A percentile compares a stretch with the other conserved stretches of the same genome.
Conservation (phyloP, 306 rosid genomes). For the Trichosanthes cucumerina region DNA sequence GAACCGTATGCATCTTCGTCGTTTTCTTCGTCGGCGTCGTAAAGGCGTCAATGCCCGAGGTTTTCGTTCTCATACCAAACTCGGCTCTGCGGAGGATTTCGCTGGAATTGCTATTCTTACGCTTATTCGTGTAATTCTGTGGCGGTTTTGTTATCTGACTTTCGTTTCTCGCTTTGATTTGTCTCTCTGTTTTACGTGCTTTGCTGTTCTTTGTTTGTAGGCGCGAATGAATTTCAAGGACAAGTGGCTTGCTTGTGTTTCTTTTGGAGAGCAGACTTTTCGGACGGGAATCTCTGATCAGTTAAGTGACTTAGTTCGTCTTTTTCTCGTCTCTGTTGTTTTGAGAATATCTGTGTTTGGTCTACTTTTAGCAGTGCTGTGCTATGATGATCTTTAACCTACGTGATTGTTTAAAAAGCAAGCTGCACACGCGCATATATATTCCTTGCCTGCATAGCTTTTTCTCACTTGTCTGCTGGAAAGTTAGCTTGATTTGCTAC, state of each 20-base stretch:
- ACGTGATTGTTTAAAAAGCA: neutral
- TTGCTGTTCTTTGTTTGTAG: slow-evolving; percentile 19
- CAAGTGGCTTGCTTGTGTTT: slow-evolving; percentile 83
- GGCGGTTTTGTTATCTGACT: neutral
- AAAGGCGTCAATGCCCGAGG: slow-evolving; percentile 2
- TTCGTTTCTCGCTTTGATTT: too few species aligned
- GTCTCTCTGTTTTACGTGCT: neutral
- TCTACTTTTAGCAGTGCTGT: neutral
- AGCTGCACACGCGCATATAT: neutral
- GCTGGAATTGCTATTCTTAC: slow-evolving; percentile 77
- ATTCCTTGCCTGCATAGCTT: neutral
- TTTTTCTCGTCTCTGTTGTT: neutral
- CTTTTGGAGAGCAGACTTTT: slow-evolving; percentile 86
- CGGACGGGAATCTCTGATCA: slow-evolving; percentile 62
- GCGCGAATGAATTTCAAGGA: slow-evolving; percentile 94
- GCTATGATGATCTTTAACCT: neutral
- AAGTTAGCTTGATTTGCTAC: neutral
- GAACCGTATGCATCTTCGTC: slow-evolving; percentile 31
- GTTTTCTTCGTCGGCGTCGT: slow-evolving; percentile 13
- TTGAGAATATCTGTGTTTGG: neutral
- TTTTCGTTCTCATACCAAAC: slow-evolving; percentile 25
- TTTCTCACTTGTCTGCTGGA: neutral
- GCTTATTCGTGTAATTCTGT: slow-evolving; percentile 34
- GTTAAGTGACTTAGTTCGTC: slow-evolving; percentile 19
- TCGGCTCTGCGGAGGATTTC: slow-evolving; percentile 34